Percentiles rank a stretch among this genome's conserved stretches.
These are phyloP conservation scores for Quillaja saponaria DNA, from an alignment of 306 rosid genomes.

Conservation along the genomic window DNA sequence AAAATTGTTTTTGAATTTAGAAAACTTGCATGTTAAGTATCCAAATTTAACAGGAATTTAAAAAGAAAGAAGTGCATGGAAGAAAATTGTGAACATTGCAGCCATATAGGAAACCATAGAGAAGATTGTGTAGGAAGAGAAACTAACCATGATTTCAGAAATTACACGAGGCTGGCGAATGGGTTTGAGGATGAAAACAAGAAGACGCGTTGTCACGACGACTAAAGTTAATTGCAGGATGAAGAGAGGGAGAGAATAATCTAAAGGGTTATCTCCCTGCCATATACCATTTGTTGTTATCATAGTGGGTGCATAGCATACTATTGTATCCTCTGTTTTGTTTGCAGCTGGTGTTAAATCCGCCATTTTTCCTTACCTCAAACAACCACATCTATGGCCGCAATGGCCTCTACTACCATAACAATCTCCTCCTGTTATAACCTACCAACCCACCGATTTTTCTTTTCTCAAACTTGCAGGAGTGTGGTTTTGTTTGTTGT, in stretches of 20 bases:
- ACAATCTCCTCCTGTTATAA: conserved; percentile 15
- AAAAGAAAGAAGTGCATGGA: not conserved
- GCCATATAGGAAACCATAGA: no score
- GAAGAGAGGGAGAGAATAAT: conserved; percentile 92
- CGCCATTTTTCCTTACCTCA: conserved; percentile 17
- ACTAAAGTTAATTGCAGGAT: conserved; percentile 74
- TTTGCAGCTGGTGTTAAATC: not conserved
- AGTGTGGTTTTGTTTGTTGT: conserved; percentile 1
- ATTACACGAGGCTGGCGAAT: conserved; percentile 94
- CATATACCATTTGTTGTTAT: conserved; percentile 90
- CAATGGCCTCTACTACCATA: not conserved
- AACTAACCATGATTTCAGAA: conserved; percentile 75
- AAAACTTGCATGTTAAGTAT: not conserved
- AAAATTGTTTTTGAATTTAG: no score
- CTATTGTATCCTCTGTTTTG: conserved; percentile 39
- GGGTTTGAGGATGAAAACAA: conserved; percentile 77
- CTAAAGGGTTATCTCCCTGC: conserved; percentile 95
- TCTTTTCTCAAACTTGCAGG: conserved; percentile 21
- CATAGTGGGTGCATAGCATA: conserved; percentile 87
- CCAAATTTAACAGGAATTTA: not conserved
- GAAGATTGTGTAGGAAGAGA: not conserved
- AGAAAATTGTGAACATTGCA: conserved; percentile 7
- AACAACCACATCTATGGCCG: not conserved
- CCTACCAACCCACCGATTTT: not conserved
- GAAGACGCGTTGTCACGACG: conserved; percentile 59